Evolutionary conservation across 2,329 filamentous ascomycete species (phyloP).

Genomic region (Aureobasidium sp.): DNA sequence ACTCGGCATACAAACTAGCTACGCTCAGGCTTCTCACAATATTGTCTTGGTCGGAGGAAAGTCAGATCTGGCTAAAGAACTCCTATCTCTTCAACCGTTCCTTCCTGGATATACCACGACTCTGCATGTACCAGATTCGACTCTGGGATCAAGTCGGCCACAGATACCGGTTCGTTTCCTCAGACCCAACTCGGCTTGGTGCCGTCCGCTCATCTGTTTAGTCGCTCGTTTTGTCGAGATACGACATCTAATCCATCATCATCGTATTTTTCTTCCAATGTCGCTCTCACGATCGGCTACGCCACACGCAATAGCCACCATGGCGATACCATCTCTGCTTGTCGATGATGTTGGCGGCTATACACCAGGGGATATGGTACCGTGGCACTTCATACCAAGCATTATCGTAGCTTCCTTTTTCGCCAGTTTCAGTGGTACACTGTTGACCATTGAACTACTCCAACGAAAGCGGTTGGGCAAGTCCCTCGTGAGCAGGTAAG

Average conservation of each 20-base stretch:
- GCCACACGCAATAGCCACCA: background rate
- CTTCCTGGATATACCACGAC: background rate
- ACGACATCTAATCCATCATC: background rate
- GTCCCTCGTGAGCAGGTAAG: slow-evolving; percentile 62
- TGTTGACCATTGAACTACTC: slow-evolving; percentile 73
- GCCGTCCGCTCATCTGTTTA: background rate
- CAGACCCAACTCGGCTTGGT: background rate
- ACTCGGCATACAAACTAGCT: background rate
- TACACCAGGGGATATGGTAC: slow-evolving; percentile 27
- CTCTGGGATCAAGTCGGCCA: background rate
- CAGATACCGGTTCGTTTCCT: background rate
- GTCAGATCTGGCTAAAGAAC: background rate
- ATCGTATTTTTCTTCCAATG: background rate
- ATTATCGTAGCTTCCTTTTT: slow-evolving; percentile 62
- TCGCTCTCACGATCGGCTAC: background rate
- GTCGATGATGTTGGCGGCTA: slow-evolving; percentile 18
- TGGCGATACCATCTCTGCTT: background rate
- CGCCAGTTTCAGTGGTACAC: slow-evolving; percentile 65
- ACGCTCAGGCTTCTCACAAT: background rate
- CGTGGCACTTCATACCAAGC: slow-evolving; percentile 40
- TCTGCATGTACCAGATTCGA: background rate
- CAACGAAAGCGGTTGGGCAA: slow-evolving; percentile 64
- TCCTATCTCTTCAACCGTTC: background rate
- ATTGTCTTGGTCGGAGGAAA: background rate
- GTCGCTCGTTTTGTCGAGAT: background rate